These are phyloP conservation scores for Raphanus raphanistrum DNA, from an alignment of 345 rosid species.

Conservation along the genomic window DNA sequence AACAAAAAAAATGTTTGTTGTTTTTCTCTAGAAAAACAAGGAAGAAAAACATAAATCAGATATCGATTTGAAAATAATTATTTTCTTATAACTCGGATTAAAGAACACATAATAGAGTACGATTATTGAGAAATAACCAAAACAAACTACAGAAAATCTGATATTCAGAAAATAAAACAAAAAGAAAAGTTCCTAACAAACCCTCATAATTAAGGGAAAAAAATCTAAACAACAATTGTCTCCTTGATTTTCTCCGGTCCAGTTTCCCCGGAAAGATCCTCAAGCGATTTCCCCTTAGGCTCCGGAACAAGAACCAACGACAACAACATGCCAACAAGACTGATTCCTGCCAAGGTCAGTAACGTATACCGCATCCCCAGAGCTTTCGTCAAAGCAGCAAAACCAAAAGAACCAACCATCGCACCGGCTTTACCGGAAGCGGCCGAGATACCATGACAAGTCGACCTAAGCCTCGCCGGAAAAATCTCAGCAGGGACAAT, in stretches of 20 bases:
- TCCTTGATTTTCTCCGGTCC: slow-evolving; percentile 28
- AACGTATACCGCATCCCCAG: slow-evolving; percentile 52
- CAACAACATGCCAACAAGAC: slow-evolving; percentile 44
- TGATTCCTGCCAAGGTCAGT: slow-evolving; percentile 43
- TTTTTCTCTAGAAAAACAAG: not conserved
- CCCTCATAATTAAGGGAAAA: not conserved
- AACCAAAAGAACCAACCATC: slow-evolving; percentile 73
- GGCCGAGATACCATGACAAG: slow-evolving; percentile 80
- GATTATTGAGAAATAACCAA: not conserved
- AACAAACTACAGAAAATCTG: not conserved
- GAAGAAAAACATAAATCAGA: not conserved
- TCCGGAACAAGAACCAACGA: slow-evolving; percentile 48
- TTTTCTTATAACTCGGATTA: not conserved
- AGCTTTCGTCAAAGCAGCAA: slow-evolving; percentile 50
- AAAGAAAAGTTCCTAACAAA: not conserved
- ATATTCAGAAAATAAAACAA: not conserved
- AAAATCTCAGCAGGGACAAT: slow-evolving; percentile 78
- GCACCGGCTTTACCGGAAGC: slow-evolving; percentile 74
- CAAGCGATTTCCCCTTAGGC: slow-evolving; percentile 57
- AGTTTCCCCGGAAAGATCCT: slow-evolving; percentile 58
- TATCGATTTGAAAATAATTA: no score
- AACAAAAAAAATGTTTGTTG: not conserved
- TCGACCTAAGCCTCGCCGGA: slow-evolving; percentile 75
- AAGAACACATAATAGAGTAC: not conserved
- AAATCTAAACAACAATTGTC: slow-evolving; percentile 5